A percentile compares a stretch with the other conserved stretches of the same genome.
Conservation (phyloP, 1,139 yeast genomes). For the Suhomyces terraborum region DNA sequence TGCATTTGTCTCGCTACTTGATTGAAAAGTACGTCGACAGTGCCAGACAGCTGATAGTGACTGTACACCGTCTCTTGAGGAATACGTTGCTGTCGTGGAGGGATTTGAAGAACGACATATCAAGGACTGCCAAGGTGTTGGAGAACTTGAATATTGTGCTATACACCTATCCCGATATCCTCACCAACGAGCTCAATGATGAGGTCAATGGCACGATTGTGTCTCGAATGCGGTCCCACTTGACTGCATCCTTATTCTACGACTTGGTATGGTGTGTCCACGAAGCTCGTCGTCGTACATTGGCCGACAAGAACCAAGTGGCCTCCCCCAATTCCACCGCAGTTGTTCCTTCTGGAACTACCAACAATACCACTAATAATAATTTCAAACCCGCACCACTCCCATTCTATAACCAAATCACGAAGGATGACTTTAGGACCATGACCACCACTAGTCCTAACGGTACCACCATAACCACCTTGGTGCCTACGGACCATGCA, state of each 20-base stretch:
- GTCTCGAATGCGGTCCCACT: constrained; percentile 85
- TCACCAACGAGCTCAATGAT: constrained; percentile 38
- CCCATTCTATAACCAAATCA: constrained; percentile 91
- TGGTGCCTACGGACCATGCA: constrained; percentile 84
- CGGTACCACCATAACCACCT: constrained; percentile 87
- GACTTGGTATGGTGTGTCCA: constrained; percentile 95
- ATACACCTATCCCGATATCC: constrained; percentile 83
- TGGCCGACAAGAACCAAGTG: constrained; percentile 40
- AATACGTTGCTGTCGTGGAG: constrained; percentile 92
- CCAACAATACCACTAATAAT: constrained; percentile 6
- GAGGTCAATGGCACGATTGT: constrained; percentile 61
- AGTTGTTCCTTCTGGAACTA: constrained; percentile 7
- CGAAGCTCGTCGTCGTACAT: constrained; percentile 81
- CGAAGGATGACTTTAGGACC: constrained; percentile 87
- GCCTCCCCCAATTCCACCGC: constrained; percentile 7
- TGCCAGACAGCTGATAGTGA: constrained; percentile 89
- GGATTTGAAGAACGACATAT: constrained; percentile 84
- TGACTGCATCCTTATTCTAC: constrained; percentile 87
- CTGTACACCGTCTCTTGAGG: constrained; percentile 84
- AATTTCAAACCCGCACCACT: constrained; percentile 57
- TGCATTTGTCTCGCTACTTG: constrained; percentile 77
- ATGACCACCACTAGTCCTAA: constrained; percentile 86
- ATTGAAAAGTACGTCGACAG: constrained; percentile 80
- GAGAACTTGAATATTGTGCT: constrained; percentile 87
- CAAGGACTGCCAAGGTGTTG: constrained; percentile 89